A percentile compares a stretch with the other conserved stretches of the same genome.
phyloP scores from a whole-genome alignment of 768 basidiomycete species.

The Leccinum arenicola region DNA sequence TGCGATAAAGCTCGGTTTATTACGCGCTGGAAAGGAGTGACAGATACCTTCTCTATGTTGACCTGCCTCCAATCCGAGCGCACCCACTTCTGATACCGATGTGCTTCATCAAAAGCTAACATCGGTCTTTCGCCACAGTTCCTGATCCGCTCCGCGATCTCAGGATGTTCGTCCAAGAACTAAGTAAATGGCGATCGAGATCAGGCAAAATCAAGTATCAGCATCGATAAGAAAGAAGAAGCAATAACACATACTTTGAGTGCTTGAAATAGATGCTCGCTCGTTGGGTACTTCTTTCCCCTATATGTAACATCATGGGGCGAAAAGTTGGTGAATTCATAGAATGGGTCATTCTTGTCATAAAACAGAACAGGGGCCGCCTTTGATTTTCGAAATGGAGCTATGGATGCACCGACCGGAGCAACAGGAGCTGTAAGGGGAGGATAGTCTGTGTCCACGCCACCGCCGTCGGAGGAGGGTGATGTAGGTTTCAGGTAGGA shows the following conservation, averaged over 20 bases:
- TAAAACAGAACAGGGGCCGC: slow-evolving; percentile 55
- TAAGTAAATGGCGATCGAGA: slow-evolving; percentile 21
- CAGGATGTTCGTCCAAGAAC: slow-evolving; percentile 60
- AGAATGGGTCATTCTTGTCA: slow-evolving; percentile 59
- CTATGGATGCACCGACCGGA: slow-evolving; percentile 28
- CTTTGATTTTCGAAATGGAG: slow-evolving; percentile 26
- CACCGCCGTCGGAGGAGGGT: slow-evolving; percentile 1
- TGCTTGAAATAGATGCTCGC: slow-evolving; percentile 76
- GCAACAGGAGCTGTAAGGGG: slow-evolving; percentile 32
- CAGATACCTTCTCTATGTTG: slow-evolving; percentile 57
- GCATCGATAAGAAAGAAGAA: background rate
- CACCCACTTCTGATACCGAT: slow-evolving; percentile 58
- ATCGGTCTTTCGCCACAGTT: slow-evolving; percentile 61
- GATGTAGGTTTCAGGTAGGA: slow-evolving; percentile 15
- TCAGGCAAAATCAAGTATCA: background rate
- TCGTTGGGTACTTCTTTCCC: slow-evolving; percentile 67
- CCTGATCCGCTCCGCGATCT: slow-evolving; percentile 67
- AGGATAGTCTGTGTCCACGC: slow-evolving; percentile 25
- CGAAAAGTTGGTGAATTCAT: slow-evolving; percentile 76
- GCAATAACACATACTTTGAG: slow-evolving; percentile 48
- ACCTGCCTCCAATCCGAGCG: slow-evolving; percentile 67
- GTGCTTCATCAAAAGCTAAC: slow-evolving; percentile 65
- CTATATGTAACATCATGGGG: slow-evolving; percentile 59
- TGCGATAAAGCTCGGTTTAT: background rate
- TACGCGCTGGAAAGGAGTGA: background rate